A percentile compares a stretch with the other conserved stretches of the same genome.
Conservation (phyloP, 1,139 yeast species). For the Geotrichum reessii region DNA sequence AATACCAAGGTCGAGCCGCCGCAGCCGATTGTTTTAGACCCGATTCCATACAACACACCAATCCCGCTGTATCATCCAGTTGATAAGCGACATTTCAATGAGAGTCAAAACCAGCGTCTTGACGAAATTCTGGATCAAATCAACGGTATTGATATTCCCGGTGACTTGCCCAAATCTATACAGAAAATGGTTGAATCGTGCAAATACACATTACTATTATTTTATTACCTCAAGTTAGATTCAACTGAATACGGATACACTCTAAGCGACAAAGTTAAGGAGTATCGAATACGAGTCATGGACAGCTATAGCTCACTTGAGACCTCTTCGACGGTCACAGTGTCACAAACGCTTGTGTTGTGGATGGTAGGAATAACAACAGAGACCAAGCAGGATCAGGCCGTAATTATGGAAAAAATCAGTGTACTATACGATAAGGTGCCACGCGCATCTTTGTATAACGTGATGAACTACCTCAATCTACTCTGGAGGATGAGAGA, state of each 20-base stretch:
- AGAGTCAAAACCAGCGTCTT: background rate
- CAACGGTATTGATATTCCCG: background rate
- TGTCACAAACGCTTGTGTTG: conserved; percentile 21
- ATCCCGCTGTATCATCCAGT: background rate
- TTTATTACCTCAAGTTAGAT: conserved; percentile 21
- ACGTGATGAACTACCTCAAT: conserved; percentile 21
- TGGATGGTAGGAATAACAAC: conserved; percentile 26
- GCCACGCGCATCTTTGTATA: conserved; percentile 19
- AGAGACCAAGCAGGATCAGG: conserved; percentile 20
- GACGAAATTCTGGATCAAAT: background rate
- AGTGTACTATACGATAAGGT: conserved; percentile 17
- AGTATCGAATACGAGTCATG: conserved; percentile 18
- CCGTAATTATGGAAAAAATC: conserved; percentile 19
- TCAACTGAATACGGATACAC: conserved; percentile 17
- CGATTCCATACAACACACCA: background rate
- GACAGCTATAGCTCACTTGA: conserved; percentile 15
- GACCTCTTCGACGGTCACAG: conserved; percentile 15
- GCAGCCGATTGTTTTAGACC: background rate
- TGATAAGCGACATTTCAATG: background rate
- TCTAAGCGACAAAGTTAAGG: conserved; percentile 16
- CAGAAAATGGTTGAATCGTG: background rate
- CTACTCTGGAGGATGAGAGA: conserved; percentile 22
- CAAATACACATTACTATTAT: conserved; percentile 21
- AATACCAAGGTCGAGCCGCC: background rate
- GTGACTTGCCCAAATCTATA: background rate